phyloP scores from a whole-genome alignment of 768 basidiomycete species.

The Tylopilus sp. region DNA sequence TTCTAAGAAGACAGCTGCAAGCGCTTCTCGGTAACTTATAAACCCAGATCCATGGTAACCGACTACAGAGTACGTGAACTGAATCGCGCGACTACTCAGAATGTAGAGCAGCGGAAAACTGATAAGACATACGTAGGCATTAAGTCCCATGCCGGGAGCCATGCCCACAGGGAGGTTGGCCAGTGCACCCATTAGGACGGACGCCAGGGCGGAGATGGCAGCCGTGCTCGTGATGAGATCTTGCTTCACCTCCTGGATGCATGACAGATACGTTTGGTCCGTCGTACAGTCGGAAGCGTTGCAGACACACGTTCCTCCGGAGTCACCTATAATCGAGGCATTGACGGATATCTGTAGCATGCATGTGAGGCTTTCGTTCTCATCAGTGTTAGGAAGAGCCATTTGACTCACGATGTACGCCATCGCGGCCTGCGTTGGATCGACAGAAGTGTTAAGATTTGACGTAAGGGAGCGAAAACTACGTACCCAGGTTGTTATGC shows the following conservation, averaged over 20 bases:
- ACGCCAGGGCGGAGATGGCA: conserved; percentile 68
- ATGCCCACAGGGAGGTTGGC: conserved; percentile 90
- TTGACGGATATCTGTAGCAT: conserved; percentile 73
- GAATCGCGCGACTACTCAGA: conserved; percentile 3
- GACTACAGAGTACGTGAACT: conserved; percentile 88
- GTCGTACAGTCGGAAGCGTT: conserved; percentile 51
- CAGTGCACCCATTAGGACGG: conserved; percentile 77
- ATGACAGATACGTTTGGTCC: conserved; percentile 53
- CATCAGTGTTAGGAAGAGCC: not conserved
- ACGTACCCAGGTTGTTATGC: conserved; percentile 77
- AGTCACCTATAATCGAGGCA: conserved; percentile 69
- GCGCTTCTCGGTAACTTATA: conserved; percentile 74
- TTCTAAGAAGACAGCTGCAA: conserved; percentile 85
- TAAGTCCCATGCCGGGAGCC: conserved; percentile 82
- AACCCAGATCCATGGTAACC: conserved; percentile 73
- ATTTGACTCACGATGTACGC: conserved; percentile 65
- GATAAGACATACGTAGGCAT: conserved; percentile 58
- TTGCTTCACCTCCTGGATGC: conserved; percentile 58
- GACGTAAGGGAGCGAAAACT: not conserved
- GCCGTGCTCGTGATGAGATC: conserved; percentile 85
- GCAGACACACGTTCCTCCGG: conserved; percentile 83
- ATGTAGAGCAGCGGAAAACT: not conserved
- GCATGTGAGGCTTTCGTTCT: not conserved
- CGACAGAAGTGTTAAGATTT: conserved; percentile 1
- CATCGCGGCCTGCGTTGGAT: conserved; percentile 60